These are phyloP conservation scores for Suillus americanus DNA, from an alignment of 768 basidiomycete genomes.

Conservation along the genomic window DNA sequence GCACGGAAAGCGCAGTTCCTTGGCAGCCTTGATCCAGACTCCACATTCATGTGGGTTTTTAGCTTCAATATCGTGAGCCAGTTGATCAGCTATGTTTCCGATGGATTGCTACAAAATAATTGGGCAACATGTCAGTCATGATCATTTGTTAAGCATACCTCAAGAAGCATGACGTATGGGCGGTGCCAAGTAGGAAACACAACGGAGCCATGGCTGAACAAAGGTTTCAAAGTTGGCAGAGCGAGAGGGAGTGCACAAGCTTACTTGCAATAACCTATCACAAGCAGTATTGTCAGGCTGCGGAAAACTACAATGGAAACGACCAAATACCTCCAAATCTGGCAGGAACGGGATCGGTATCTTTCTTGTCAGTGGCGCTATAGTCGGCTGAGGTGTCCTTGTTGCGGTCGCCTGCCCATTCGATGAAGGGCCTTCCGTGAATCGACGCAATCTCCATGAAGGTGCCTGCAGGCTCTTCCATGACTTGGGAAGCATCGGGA, in stretches of 20 bases:
- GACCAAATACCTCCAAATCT: conserved; percentile 24
- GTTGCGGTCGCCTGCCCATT: conserved; percentile 25
- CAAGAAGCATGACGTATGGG: conserved; percentile 26
- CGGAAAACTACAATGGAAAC: not conserved
- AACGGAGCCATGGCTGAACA: conserved; percentile 19
- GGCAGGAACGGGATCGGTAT: conserved; percentile 23
- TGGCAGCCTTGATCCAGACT: conserved; percentile 19
- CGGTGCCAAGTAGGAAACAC: conserved; percentile 28
- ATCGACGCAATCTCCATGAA: conserved; percentile 23
- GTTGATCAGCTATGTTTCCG: conserved; percentile 22
- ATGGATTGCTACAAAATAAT: conserved; percentile 21
- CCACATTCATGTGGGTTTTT: conserved; percentile 18
- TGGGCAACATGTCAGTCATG: not conserved
- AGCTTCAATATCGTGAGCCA: conserved; percentile 26
- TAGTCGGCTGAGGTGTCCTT: conserved; percentile 16
- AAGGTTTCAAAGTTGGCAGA: not conserved
- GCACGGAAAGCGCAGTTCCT: conserved; percentile 27
- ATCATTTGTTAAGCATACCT: conserved; percentile 12
- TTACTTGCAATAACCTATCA: conserved; percentile 27
- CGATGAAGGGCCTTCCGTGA: conserved; percentile 24
- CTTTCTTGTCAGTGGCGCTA: conserved; percentile 20
- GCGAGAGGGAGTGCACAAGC: not conserved
- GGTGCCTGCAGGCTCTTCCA: conserved; percentile 9
- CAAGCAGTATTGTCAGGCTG: not conserved
- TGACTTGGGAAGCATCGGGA: not conserved